Conservation (phyloP, 495 filamentous ascomycete species). For the Penicillium daleae region DNA sequence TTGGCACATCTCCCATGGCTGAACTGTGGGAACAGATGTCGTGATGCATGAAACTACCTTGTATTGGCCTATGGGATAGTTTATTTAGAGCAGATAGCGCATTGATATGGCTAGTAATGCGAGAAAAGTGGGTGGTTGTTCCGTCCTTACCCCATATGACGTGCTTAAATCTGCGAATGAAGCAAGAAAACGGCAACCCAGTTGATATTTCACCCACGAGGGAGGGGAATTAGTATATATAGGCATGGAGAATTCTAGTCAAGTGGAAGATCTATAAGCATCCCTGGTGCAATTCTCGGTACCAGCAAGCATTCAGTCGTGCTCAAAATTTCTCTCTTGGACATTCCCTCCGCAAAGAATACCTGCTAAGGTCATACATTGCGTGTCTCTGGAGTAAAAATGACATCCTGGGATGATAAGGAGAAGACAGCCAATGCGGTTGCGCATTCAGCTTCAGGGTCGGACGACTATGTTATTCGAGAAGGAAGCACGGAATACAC, state of each 20-base stretch:
- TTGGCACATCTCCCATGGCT: not conserved
- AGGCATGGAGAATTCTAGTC: not conserved
- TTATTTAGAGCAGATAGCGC: not conserved
- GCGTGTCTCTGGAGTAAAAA: not conserved
- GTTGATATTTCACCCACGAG: not conserved
- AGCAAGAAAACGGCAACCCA: not conserved
- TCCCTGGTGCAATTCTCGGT: not conserved
- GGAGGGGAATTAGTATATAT: not conserved
- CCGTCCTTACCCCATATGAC: constrained; percentile 10
- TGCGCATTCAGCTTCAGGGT: not conserved
- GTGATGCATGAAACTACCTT: not conserved
- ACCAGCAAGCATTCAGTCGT: not conserved
- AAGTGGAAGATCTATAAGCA: not conserved
- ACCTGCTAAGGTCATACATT: not conserved
- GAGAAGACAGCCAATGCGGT: constrained; percentile 5
- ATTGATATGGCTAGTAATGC: not conserved
- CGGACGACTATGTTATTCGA: constrained; percentile 17
- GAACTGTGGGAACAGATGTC: constrained; percentile 6
- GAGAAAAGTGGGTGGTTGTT: not conserved
- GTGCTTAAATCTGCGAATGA: constrained; percentile 12
- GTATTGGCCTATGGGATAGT: not conserved
- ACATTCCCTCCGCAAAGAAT: not conserved
- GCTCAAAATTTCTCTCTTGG: not conserved
- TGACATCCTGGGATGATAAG: constrained; percentile 11
- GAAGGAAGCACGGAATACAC: constrained; percentile 53